phyloP scores from a whole-genome alignment of 805 yeast genomes.

The Ogataea wickerhamii region DNA sequence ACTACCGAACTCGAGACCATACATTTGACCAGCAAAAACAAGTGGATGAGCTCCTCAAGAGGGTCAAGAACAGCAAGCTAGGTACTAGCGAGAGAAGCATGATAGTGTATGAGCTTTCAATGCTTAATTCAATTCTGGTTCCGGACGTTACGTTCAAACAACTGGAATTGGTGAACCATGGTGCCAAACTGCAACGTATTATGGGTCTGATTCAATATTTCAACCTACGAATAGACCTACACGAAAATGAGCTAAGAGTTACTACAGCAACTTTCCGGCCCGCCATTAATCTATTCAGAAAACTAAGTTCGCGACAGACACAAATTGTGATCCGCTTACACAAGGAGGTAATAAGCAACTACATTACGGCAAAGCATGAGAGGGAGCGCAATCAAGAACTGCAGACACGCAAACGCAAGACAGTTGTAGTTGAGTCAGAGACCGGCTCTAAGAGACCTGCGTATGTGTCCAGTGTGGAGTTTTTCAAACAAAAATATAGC shows the following conservation, averaged over 20 bases:
- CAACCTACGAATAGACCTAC: conserved; percentile 15
- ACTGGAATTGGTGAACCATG: conserved; percentile 10
- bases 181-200: conserved; percentile 12
- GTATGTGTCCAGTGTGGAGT: conserved; percentile 31
- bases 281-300: conserved; percentile 9
- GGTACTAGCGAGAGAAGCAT: conserved; percentile 29
- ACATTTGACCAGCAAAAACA: conserved; percentile 36
- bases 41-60: conserved; percentile 33
- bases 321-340: conserved; percentile 14
- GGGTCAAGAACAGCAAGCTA: conserved; percentile 32
- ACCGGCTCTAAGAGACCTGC: conserved; percentile 11
- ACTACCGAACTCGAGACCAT: conserved; percentile 35
- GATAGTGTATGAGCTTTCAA: conserved; percentile 20
- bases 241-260: conserved; percentile 7
- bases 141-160: conserved; percentile 16
- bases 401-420: conserved; percentile 13
- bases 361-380: conserved; percentile 5
- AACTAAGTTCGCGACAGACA: conserved; percentile 6
- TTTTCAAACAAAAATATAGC: conserved; percentile 42
- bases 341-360: conserved; percentile 13
- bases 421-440: conserved; percentile 12
- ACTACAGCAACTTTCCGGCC: conserved; percentile 13
- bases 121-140: conserved; percentile 15
- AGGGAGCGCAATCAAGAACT: conserved; percentile 7
- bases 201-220: conserved; percentile 12